These are phyloP conservation scores for Durusdinium trenchii DNA, from an alignment of 73 alveolate species.

Conservation along the genomic window DNA sequence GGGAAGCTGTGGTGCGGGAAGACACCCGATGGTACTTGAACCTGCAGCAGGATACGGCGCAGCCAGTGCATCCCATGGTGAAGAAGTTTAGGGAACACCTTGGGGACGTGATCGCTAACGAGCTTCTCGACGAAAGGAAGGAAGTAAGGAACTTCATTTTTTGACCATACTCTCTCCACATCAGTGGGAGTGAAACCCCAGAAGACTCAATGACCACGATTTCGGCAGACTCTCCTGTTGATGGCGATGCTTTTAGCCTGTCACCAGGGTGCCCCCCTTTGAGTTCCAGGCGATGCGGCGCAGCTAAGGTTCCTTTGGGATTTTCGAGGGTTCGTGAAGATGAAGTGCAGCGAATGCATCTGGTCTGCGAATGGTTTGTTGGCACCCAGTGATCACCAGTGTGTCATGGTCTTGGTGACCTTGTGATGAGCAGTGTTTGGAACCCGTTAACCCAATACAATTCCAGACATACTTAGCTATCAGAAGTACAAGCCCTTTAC, in stretches of 20 bases:
- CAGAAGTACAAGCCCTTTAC: too few species aligned
- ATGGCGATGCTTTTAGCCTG: not conserved
- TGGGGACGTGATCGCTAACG: conserved; percentile 87
- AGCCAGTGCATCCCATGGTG: conserved; percentile 78
- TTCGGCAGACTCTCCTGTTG: not conserved
- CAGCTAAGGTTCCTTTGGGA: conserved; percentile 52
- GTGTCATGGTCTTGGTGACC: too few species aligned
- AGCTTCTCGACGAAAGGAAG: not conserved
- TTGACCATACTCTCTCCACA: not conserved
- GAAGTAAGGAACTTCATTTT: not conserved
- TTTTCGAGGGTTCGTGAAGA: conserved; percentile 84
- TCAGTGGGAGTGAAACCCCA: not conserved
- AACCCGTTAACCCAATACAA: too few species aligned
- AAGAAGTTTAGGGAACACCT: conserved; percentile 72
- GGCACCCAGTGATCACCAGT: too few species aligned
- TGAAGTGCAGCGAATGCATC: conserved; percentile 89
- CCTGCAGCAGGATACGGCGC: conserved; percentile 77
- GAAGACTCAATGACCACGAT: not conserved
- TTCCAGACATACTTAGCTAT: too few species aligned
- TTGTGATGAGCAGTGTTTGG: too few species aligned
- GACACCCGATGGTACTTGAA: conserved; percentile 80
- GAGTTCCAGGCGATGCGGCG: not conserved
- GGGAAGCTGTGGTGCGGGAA: conserved; percentile 94
- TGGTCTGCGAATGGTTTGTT: too few species aligned
- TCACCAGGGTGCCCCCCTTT: not conserved